Evolutionary conservation across 2,329 filamentous ascomycete genomes (phyloP), one percentile per base, ranked within the genome.

Genomic region (Nothophoma quercina): DNA sequence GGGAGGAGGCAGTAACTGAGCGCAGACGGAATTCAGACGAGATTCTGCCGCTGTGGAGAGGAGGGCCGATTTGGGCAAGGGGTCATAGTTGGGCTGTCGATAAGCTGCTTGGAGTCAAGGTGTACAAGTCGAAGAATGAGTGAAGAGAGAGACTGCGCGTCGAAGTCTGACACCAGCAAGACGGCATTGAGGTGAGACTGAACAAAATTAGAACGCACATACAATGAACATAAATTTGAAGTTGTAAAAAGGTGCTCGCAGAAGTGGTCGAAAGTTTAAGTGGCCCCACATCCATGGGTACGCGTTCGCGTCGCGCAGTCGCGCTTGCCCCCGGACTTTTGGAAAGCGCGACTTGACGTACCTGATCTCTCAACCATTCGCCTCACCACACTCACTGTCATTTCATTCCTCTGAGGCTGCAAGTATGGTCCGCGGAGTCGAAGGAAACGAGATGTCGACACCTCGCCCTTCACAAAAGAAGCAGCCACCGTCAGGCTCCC

Each of bases 371-470:
- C 38, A 9, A 32, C 13, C 38, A 34, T 23, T 43, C 28, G 33
- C 33, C 28, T 43, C 33, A 38, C 16, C 32, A 18, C 36, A 44
- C 33, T 39, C 22, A 26, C n/a, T 36, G 12, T n/a, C 10, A 10
- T 16, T 25, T 23, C 34, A 21, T 23, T 34, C 12, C 4, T 51
- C 30, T 26, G 28, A 39, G 26, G 6, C 19, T 36, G 26, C 44
- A 15, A 54, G 19, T 25, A 79, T 80, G 77, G 77, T 71, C 36
- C 72, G 77, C 39, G 77, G 77, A 15, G 73, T 79, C 33, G 78
- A 79, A 63, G 77, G 77, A 16, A 79, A 79, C 64, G 76, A 78
- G 50, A 75, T 79, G 62, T 72, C 75, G 26, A 79, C 77, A 1
- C 77, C 77, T 39, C 69, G 70, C 29, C 53, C 77, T 30, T 75